These are phyloP conservation scores for Sphenostylis stenocarpa DNA, from an alignment of 306 rosid genomes.

Conservation along the genomic window DNA sequence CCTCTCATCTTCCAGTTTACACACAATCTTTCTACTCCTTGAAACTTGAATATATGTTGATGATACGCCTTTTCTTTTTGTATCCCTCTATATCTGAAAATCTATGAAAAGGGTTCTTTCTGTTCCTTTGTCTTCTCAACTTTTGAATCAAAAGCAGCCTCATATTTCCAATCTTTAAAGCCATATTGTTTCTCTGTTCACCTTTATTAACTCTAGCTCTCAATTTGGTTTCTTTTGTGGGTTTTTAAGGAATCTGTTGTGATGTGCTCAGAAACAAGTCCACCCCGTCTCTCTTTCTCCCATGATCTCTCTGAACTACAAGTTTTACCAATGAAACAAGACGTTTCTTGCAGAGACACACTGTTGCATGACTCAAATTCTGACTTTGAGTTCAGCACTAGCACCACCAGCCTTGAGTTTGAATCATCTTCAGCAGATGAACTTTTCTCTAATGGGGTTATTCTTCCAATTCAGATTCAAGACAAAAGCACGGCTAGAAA, in stretches of 20 bases:
- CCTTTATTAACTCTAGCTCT: background rate
- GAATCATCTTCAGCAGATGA: conserved; percentile 82
- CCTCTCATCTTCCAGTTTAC: conserved; percentile 30
- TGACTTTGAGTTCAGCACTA: conserved; percentile 74
- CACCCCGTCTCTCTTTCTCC: conserved; percentile 82
- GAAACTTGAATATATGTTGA: conserved; percentile 36
- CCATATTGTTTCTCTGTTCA: background rate
- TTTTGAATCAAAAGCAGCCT: conserved; percentile 25
- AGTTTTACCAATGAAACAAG: conserved; percentile 23
- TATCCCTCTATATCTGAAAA: conserved; percentile 16
- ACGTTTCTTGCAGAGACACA: conserved; percentile 43
- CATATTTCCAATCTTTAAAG: conserved; percentile 33
- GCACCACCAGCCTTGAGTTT: conserved; percentile 38
- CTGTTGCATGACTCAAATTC: conserved; percentile 55
- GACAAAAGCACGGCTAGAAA: conserved; percentile 28
- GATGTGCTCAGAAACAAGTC: conserved; percentile 73
- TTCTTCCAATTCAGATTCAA: conserved; percentile 64
- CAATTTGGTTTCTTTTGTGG: background rate
- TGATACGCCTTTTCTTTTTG: conserved; percentile 31
- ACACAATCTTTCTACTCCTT: conserved; percentile 28
- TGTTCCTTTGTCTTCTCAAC: conserved; percentile 41
- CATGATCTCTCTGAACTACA: conserved; percentile 41
- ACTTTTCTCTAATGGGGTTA: conserved; percentile 78
- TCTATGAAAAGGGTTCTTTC: background rate
- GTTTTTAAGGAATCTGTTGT: background rate